Base-by-base conservation (phyloP, 306 rosid genomes). In the Fragaria nilgerrensis region DNA sequence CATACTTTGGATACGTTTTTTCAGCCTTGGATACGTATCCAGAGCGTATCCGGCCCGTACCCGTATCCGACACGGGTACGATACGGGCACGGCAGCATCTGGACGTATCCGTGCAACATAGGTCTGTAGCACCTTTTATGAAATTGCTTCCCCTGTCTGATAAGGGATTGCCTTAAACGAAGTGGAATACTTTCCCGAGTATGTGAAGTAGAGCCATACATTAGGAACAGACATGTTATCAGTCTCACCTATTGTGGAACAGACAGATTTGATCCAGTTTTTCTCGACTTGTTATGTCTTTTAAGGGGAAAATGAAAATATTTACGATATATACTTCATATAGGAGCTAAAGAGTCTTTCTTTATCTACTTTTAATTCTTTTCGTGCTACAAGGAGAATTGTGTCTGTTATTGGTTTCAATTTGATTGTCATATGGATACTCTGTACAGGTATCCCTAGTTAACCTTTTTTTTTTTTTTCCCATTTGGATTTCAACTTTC, bases 361-460 rank as follows among this genome's bases (percentile, higher is more conserved):
- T 19, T 14, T 17, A 66, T 6, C 8, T 34, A 58, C 29, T 10
- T 41, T 12, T 32, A 23, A 45, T 43, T 29, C 10, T 32, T 45
- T 16, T 75, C 20, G 2, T 5, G 70, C 71, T 58, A 43, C 41
- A 59, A 58, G 20, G 17, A 27, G 10, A 41, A 43, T 25, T 62
- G 58, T 36, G 20, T 61, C 43, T 17, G 13, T 53, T 41, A 44
- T 62, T 59, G 56, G 70, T 44, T 74, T 58, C 17, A 20, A 63
- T 62, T 29, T 74, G 16, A 44, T 74, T 55, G 19, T 22, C 74
- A 36, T 70, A n/a, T n/a, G n/a, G n/a, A 29, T 66, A 73, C 64
- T 63, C 70, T 76, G 48, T 74, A 72, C 71, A 32, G 37, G 75
- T 17, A 59, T 62, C 48, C 83, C 72, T 76, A 61, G 64, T 82